Percentiles rank a stretch among this genome's conserved stretches.
phyloP scores from a whole-genome alignment of 192 early-diverging fungal species.

The Backusella tarrabulga region DNA sequence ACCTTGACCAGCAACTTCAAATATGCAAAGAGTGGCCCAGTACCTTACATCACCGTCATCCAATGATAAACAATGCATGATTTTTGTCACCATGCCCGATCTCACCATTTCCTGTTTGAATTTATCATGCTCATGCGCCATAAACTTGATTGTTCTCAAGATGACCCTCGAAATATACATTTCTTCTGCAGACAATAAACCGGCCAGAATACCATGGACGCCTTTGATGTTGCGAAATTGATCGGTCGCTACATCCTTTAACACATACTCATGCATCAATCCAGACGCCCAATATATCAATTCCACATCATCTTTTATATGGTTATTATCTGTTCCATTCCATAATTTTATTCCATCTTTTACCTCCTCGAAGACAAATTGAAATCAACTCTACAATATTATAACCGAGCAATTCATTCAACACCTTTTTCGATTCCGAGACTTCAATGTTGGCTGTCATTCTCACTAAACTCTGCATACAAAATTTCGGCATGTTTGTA shows the following conservation, averaged over 20 bases:
- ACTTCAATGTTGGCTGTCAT: conserved; percentile 57
- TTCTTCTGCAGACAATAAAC: conserved; percentile 59
- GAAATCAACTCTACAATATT: conserved; percentile 68
- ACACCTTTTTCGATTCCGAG: conserved; percentile 42
- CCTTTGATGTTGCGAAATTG: conserved; percentile 60
- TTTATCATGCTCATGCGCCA: conserved; percentile 55
- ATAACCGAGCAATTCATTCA: conserved; percentile 56
- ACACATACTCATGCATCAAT: conserved; percentile 75
- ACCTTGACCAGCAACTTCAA: conserved; percentile 42
- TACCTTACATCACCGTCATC: conserved; percentile 74
- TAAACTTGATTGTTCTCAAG: conserved; percentile 67
- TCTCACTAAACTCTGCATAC: conserved; percentile 74
- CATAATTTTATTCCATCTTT: neutral
- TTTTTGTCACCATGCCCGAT: conserved; percentile 55
- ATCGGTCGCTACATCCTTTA: conserved; percentile 60
- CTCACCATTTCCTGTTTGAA: conserved; percentile 65
- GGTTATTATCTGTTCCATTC: neutral
- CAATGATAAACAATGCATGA: conserved; percentile 59
- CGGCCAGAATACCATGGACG: conserved; percentile 56
- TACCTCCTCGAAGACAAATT: conserved; percentile 65
- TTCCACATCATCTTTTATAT: conserved; percentile 65
- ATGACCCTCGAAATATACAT: conserved; percentile 67
- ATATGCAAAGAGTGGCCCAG: conserved; percentile 61
- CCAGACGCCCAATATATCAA: conserved; percentile 78
- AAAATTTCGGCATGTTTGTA: conserved; percentile 80